Conservation (phyloP, 2,329 filamentous ascomycete genomes). For the Colletotrichum tofieldiae region DNA sequence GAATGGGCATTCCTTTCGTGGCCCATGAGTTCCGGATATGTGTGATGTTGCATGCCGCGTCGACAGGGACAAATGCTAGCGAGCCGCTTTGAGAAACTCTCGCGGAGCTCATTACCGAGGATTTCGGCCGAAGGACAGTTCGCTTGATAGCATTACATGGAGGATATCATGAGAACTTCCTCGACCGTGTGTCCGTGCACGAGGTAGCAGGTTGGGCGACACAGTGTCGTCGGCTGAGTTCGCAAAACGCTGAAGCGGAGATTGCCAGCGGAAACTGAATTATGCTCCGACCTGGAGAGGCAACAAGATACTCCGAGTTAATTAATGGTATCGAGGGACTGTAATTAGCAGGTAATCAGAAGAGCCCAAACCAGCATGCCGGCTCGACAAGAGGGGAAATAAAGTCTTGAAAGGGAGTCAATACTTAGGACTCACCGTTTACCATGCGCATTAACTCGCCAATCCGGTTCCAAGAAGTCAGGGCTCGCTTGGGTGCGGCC, state of each 20-base stretch:
- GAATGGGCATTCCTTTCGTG: constrained; percentile 1
- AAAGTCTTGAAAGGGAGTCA: background rate
- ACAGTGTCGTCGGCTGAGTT: background rate
- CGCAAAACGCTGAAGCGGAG: constrained; percentile 17
- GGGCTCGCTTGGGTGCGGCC: constrained; percentile 14
- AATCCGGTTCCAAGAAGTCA: background rate
- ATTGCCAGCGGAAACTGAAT: constrained; percentile 10
- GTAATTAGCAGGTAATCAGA: background rate
- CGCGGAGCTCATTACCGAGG: background rate
- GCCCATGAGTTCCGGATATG: background rate
- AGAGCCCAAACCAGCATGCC: background rate
- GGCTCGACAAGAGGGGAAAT: background rate
- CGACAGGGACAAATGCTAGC: background rate
- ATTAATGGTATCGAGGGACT: background rate
- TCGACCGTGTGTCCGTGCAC: background rate
- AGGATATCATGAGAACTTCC: background rate
- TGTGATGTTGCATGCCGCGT: constrained; percentile 4
- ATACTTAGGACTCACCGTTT: background rate
- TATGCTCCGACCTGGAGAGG: constrained; percentile 9
- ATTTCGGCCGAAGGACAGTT: background rate
- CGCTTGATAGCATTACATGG: background rate
- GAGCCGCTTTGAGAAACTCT: background rate
- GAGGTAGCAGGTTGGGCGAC: background rate
- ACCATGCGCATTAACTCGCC: background rate
- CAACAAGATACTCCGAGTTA: background rate